Base-by-base conservation (phyloP, 306 rosid species). In the Delonix regia region DNA sequence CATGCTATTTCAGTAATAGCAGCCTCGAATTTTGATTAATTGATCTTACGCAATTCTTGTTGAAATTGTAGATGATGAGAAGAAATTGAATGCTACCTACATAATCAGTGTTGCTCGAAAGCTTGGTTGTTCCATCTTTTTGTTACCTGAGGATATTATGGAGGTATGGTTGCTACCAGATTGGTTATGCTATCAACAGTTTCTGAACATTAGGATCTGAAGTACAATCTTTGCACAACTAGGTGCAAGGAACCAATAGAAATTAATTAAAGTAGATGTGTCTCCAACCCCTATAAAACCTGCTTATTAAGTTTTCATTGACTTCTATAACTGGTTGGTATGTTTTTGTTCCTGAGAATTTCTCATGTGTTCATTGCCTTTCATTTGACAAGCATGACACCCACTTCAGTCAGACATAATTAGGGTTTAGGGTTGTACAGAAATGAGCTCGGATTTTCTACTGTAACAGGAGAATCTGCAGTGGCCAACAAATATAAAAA, bases 81-180 rank as follows among this genome's bases (percentile, higher is more conserved):
- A 96, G 89, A 91, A 74, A 88, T 85, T 96, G 87, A 96, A 96
- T 78, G 98, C 99, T 39, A 96, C 97, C 2, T 96, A 93, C 72
- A 96, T 86, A 81, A 92, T 93, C 83, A 96, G 99, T 19, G 97
- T 96, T 30, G 97, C 99, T 9, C 85, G 99, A 57, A 96, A 96
- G 91, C 96, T 96, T 28, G 99, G 97, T 65, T 96, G 99, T 77
- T 96, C 97, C 75, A 93, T 93, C 55, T 96, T 91, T 87, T 86
- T 96, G 87, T 78, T 96, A 51, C 99, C 99, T 4, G 97, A 96
- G 48, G 99, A 96, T 85, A 91, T 96, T 65, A 91, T 91, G 87
- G 98, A 91, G 99, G 99, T 96, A 85, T 44, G 71, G 36, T 21
- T 79, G 61, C 61, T 33, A 68, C 61, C 55, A n/a, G 60, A 45